A percentile compares a stretch with the other conserved stretches of the same genome.
Conservation (phyloP, 495 filamentous ascomycete genomes). For the Xylaria cubensis region DNA sequence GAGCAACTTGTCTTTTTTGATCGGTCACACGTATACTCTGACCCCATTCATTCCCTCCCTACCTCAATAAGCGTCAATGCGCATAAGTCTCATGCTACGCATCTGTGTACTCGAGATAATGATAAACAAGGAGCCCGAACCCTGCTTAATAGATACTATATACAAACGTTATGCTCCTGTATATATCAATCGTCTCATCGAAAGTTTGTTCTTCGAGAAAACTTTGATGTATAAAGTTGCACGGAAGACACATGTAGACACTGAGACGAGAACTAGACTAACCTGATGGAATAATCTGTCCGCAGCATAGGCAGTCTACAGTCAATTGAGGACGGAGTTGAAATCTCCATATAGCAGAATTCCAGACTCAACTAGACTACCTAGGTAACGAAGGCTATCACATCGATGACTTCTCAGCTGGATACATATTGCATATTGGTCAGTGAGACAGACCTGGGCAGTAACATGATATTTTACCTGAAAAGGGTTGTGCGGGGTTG, state of each 20-base stretch:
- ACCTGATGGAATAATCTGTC: not conserved
- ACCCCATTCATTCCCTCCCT: not conserved
- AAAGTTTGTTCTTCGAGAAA: no score
- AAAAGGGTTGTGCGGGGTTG: not conserved
- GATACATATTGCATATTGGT: no score
- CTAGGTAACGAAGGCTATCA: no score
- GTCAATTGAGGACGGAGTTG: not conserved
- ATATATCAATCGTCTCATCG: no score
- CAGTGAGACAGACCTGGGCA: not conserved
- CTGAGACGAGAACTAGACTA: not conserved
- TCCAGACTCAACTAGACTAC: not conserved
- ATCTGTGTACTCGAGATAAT: not conserved
- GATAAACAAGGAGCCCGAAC: no score
- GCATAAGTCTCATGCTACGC: not conserved
- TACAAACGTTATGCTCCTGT: no score
- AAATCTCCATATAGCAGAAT: not conserved
- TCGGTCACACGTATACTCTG: not conserved
- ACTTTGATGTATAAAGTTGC: not conserved
- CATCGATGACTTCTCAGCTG: no score
- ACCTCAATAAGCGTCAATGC: not conserved
- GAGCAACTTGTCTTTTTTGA: not conserved
- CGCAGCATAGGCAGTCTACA: not conserved
- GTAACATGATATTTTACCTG: no score
- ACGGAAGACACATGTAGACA: not conserved
- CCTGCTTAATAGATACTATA: no score